A percentile compares a stretch with the other conserved stretches of the same genome.
These are phyloP conservation scores for Trametes villosa DNA, from an alignment of 768 basidiomycete species.

Conservation along the genomic window DNA sequence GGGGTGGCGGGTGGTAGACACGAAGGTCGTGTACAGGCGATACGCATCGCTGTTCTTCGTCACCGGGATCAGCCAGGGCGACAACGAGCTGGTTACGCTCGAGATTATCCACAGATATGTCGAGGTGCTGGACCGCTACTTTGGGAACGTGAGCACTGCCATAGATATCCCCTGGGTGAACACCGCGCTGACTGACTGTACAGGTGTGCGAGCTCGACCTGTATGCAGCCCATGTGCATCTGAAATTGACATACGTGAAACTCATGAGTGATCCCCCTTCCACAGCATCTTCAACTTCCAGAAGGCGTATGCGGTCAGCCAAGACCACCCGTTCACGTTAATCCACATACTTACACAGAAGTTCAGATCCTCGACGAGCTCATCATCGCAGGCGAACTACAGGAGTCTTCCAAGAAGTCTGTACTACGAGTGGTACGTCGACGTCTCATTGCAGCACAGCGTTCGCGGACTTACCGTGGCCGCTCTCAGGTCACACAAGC, in stretches of 20 bases:
- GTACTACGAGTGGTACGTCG: conserved; percentile 61
- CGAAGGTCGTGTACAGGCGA: conserved; percentile 91
- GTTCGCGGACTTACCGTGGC: neutral
- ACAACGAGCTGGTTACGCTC: conserved; percentile 91
- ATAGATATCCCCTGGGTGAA: neutral
- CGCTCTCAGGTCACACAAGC: conserved; percentile 78
- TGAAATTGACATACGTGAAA: neutral
- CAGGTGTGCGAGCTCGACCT: conserved; percentile 93
- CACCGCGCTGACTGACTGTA: neutral
- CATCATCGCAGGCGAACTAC: conserved; percentile 91
- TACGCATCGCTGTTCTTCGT: conserved; percentile 98
- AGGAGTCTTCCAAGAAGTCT: conserved; percentile 84
- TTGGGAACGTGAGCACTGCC: conserved; percentile 71
- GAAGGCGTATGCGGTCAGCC: conserved; percentile 81
- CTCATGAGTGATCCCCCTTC: neutral
- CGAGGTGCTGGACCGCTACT: conserved; percentile 82
- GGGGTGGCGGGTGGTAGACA: conserved; percentile 49
- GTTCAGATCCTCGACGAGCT: conserved; percentile 86
- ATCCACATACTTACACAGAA: neutral
- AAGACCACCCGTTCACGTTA: neutral
- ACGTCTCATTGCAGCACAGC: neutral
- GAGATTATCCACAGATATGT: conserved; percentile 96
- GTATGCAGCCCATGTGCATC: conserved; percentile 46
- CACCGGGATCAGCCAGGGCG: conserved; percentile 76
- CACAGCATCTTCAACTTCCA: conserved; percentile 96